Percentiles rank a stretch among this genome's conserved stretches.
Evolutionary conservation across 495 filamentous ascomycete species (phyloP).

Genomic region (Podospora sp.): DNA sequence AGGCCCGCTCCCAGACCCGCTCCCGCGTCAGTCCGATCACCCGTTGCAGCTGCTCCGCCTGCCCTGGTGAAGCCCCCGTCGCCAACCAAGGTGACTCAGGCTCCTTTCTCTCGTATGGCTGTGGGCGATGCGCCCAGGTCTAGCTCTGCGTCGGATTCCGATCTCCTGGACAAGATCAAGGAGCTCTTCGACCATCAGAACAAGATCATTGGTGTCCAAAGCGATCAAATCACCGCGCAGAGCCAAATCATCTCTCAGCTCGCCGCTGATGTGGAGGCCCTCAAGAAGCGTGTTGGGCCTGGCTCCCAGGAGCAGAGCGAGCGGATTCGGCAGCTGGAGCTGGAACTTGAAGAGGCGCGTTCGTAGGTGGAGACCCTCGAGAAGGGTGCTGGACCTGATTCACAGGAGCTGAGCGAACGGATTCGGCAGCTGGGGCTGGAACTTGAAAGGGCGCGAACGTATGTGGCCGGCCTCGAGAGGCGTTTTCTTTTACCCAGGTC

Average conservation of each 20-base stretch:
- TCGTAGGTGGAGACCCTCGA: slow-evolving; percentile 62
- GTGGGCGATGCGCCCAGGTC: slow-evolving; percentile 28
- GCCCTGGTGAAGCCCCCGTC: slow-evolving; percentile 38
- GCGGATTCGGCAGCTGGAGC: slow-evolving; percentile 67
- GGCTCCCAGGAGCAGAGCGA: slow-evolving; percentile 65
- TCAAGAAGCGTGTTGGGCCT: slow-evolving; percentile 66
- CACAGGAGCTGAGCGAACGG: slow-evolving; percentile 65
- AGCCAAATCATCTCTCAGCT: slow-evolving; percentile 64
- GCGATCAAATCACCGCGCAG: slow-evolving; percentile 61
- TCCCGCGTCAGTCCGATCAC: slow-evolving; percentile 26
- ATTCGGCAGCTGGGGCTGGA: slow-evolving; percentile 71
- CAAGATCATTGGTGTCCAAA: slow-evolving; percentile 57
- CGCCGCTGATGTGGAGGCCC: slow-evolving; percentile 66
- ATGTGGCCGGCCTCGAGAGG: slow-evolving; percentile 65
- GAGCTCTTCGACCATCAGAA: slow-evolving; percentile 63
- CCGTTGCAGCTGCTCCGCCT: slow-evolving; percentile 39
- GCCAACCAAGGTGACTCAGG: slow-evolving; percentile 35
- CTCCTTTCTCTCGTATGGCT: slow-evolving; percentile 26
- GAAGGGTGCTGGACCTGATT: slow-evolving; percentile 59
- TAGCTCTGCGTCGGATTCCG: slow-evolving; percentile 24
- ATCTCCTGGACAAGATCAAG: slow-evolving; percentile 64
- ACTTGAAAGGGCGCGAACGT: slow-evolving; percentile 56
- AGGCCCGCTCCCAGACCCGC: slow-evolving; percentile 52
- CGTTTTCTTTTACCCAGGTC: slow-evolving; percentile 56
- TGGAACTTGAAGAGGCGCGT: slow-evolving; percentile 62